Evolutionary conservation across 2,329 filamentous ascomycete genomes (phyloP), one percentile per base, ranked within the genome.

Genomic region (Xylariaceae sp.): DNA sequence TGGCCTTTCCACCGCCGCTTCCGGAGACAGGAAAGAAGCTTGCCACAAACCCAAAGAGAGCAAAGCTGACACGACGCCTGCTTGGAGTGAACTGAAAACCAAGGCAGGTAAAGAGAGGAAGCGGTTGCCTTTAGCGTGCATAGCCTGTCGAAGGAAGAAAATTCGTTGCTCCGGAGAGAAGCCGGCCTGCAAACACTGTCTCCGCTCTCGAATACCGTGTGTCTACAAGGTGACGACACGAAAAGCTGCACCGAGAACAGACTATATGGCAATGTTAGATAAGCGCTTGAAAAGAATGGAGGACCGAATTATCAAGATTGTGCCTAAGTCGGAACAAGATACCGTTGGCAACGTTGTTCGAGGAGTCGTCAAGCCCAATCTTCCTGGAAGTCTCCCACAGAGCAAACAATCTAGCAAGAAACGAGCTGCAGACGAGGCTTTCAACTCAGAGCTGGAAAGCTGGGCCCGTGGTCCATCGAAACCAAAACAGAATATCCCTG

Each of bases 211-310:
- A 35, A 94, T 95, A 56, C 92, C 92, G 2, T 98, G 93, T 64
- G 91, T 97, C 4, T 98, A 97, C 76, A 97, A 97, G 63, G 89
- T 95, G 48, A 97, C 91, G 0, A 90, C 91, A 4, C 79, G 93
- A 49, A 97, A 97, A 66, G 90, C 92, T 1, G 90, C 91, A 3
- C 93, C 93, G 3, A 79, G 93, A 42, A 97, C 93, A 16, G 93
- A 97, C 67, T 97, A 97, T 67, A 97, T 97, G 93, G 90, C 91
- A 34, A 97, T 97, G 90, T 72, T 97, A 58, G 93, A 97, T 69
- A 96, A 95, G 69, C 80, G 93, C 42, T 67, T 97, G 55, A 96
- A 95, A 72, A 79, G 92, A 46, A 97, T 97, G 93, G 93, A 98
- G 67, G 92, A 97, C 60, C 85, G 92, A 45, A 93, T 97, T 52